phyloP scores from a whole-genome alignment of 768 basidiomycete genomes.

The Galerina marginata region DNA sequence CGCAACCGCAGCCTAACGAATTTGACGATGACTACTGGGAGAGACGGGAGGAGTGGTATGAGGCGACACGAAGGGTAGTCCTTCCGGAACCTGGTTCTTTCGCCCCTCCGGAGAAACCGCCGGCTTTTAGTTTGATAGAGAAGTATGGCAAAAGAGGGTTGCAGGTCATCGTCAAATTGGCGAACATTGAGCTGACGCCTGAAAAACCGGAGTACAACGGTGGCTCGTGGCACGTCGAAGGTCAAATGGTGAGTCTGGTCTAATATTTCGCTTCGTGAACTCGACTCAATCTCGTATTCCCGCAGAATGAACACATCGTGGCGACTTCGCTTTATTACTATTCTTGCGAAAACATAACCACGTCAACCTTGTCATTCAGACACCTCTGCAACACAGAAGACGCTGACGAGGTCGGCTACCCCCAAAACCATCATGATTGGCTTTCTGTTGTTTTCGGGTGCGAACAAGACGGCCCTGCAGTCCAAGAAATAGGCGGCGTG shows the following conservation, averaged over 20 bases:
- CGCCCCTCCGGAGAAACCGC: neutral
- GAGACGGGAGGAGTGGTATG: constrained; percentile 19
- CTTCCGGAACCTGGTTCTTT: constrained; percentile 26
- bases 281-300: neutral
- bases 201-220: constrained; percentile 31
- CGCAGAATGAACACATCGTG: constrained; percentile 38
- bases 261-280: neutral
- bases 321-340: constrained; percentile 37
- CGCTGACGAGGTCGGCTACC: constrained; percentile 14
- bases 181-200: constrained; percentile 36
- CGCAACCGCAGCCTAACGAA: constrained; percentile 22
- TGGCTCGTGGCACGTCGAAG: constrained; percentile 37
- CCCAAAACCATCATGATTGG: constrained; percentile 34
- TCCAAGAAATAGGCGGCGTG: constrained; percentile 39
- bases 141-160: constrained; percentile 16
- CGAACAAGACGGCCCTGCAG: constrained; percentile 22
- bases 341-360: constrained; percentile 30
- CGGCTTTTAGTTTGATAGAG: constrained; percentile 15
- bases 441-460: constrained; percentile 33
- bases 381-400: constrained; percentile 16
- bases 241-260: constrained; percentile 22
- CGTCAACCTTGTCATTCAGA: constrained; percentile 27
- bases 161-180: constrained; percentile 33
- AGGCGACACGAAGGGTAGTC: constrained; percentile 11
- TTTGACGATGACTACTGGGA: constrained; percentile 20